Percentiles rank a stretch among this genome's conserved stretches.
Conservation (phyloP, 75 land plant species). For the Pseudotsuga menziesii region DNA sequence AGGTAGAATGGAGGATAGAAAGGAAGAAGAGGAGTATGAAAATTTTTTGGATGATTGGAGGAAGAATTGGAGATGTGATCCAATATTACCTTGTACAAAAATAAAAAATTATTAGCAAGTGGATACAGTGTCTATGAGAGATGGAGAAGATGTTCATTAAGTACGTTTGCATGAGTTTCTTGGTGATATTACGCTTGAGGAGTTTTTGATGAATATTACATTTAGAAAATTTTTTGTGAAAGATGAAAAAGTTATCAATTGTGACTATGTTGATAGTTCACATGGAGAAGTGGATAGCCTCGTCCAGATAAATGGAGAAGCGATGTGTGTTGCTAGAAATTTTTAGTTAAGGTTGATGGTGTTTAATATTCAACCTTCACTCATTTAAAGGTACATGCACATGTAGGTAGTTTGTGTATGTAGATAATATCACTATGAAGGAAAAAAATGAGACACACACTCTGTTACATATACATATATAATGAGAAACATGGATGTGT, state of each 20-base stretch:
- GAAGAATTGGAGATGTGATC: conserved; percentile 78
- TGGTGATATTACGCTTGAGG: conserved; percentile 52
- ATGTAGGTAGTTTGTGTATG: too few relatives aligned
- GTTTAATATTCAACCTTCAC: too few relatives aligned
- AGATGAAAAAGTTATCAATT: not conserved
- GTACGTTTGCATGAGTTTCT: conserved; percentile 76
- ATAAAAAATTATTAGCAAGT: conserved; percentile 55
- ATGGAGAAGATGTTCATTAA: conserved; percentile 64
- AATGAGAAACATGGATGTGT: too few relatives aligned
- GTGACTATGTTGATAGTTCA: not conserved
- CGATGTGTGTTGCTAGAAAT: too few relatives aligned
- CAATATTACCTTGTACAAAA: conserved; percentile 59
- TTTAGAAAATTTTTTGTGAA: not conserved
- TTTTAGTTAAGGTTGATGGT: too few relatives aligned
- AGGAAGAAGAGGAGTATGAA: conserved; percentile 62
- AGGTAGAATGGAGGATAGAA: conserved; percentile 47
- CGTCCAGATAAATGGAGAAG: too few relatives aligned
- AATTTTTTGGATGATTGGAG: conserved; percentile 69
- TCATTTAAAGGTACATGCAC: too few relatives aligned
- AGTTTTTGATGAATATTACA: not conserved
- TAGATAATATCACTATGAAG: too few relatives aligned
- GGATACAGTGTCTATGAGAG: conserved; percentile 54
- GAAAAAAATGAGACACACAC: too few relatives aligned
- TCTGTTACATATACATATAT: too few relatives aligned
- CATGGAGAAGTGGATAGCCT: too few relatives aligned